Conservation (phyloP, 805 yeast species). For the Naumovozyma dairenensis region DNA sequence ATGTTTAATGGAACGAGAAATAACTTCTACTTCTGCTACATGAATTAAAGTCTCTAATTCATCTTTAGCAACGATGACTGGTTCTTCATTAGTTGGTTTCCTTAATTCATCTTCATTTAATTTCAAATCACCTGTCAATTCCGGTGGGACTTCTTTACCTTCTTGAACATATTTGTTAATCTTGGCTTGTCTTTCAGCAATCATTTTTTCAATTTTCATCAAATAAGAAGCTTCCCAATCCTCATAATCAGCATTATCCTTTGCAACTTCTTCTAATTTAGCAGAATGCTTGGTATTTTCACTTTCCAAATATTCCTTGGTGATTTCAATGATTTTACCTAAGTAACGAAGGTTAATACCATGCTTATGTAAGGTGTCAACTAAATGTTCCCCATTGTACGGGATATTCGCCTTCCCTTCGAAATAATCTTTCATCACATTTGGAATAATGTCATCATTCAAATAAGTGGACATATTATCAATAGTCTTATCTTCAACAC, state of each 20-base stretch:
- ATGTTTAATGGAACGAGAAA: conserved; percentile 75
- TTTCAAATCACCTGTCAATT: conserved; percentile 26
- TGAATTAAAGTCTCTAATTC: conserved; percentile 38
- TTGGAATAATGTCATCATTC: conserved; percentile 49
- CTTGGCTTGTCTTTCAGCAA: conserved; percentile 29
- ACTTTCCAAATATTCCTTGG: conserved; percentile 19
- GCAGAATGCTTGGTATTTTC: conserved; percentile 18
- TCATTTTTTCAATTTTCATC: conserved; percentile 24
- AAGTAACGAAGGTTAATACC: conserved; percentile 89
- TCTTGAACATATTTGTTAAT: conserved; percentile 25
- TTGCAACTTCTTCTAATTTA: conserved; percentile 19
- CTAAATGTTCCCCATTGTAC: conserved; percentile 70
- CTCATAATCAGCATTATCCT: conserved; percentile 26
- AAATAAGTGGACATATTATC: conserved; percentile 62
- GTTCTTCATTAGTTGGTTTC: conserved; percentile 28
- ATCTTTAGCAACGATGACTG: conserved; percentile 28
- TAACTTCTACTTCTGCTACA: conserved; percentile 50
- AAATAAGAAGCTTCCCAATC: conserved; percentile 26
- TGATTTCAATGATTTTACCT: conserved; percentile 39
- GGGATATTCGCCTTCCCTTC: conserved; percentile 48
- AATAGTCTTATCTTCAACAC: conserved; percentile 38
- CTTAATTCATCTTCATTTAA: conserved; percentile 27
- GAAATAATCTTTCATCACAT: conserved; percentile 38
- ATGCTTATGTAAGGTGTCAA: conserved; percentile 55
- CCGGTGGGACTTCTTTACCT: conserved; percentile 29